phyloP scores from a whole-genome alignment of 441 rosid genomes.

The Pelargonium exstipulatum region DNA sequence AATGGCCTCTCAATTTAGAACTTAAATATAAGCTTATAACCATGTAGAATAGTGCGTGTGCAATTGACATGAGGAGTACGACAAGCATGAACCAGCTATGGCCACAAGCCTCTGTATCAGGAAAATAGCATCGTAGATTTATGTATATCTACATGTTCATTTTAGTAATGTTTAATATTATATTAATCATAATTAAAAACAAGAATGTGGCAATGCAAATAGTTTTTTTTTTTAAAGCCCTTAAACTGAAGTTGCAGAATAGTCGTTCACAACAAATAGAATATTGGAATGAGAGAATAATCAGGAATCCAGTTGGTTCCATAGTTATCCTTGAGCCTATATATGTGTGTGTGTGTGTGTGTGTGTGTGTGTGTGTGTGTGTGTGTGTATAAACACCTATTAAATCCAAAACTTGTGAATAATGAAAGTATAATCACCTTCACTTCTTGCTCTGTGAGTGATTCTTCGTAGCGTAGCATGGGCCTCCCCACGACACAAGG shows the following conservation, averaged over 20 bases:
- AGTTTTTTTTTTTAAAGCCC: no score
- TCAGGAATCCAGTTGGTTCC: not conserved
- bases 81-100: not conserved
- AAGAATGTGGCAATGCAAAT: no score
- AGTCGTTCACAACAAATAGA: not conserved
- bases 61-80: not conserved
- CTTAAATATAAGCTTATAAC: slow-evolving; percentile 1
- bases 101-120: not conserved
- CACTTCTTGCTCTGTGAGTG: slow-evolving; percentile 79
- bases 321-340: not conserved
- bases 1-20: not conserved
- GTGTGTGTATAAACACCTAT: not conserved
- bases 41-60: not conserved
- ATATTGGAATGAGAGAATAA: not conserved
- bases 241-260: not conserved
- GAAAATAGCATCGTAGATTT: not conserved
- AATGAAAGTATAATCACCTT: slow-evolving; percentile 38
- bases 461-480: slow-evolving; percentile 81
- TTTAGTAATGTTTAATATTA: not conserved
- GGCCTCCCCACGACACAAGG: slow-evolving; percentile 95
- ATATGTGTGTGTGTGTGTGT: not conserved
- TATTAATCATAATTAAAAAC: not conserved
- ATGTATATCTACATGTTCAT: not conserved
- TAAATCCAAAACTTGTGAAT: not conserved
- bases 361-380: not conserved